These are phyloP conservation scores for Saccharomycopsis oosterbeekiorum DNA, from an alignment of 805 yeast genomes.

Conservation along the genomic window DNA sequence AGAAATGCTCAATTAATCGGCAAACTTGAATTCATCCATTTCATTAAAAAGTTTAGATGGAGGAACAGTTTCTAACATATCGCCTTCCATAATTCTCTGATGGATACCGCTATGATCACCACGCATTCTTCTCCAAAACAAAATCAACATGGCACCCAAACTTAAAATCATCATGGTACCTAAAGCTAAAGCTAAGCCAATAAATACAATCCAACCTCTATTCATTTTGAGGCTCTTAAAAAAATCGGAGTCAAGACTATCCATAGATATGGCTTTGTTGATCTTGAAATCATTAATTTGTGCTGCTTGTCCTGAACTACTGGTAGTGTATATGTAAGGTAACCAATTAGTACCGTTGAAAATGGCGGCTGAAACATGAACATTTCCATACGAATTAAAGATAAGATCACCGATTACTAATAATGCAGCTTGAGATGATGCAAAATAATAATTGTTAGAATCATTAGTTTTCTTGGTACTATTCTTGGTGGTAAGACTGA, in stretches of 20 bases:
- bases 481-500: conserved; percentile 23
- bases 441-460: conserved; percentile 27
- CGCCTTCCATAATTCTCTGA: conserved; percentile 50
- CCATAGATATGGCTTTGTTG: conserved; percentile 30
- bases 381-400: conserved; percentile 42
- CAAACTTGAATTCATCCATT: conserved; percentile 18
- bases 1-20: not conserved
- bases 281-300: conserved; percentile 26
- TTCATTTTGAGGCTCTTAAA: conserved; percentile 23
- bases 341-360: conserved; percentile 60
- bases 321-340: conserved; percentile 46
- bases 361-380: conserved; percentile 41
- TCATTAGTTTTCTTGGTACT: conserved; percentile 14
- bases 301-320: conserved; percentile 22
- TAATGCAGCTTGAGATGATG: conserved; percentile 34
- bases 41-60: conserved; percentile 41
- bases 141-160: conserved; percentile 28
- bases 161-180: conserved; percentile 37
- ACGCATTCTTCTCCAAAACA: conserved; percentile 28
- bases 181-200: conserved; percentile 58
- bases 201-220: conserved; percentile 58
- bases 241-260: conserved; percentile 13
- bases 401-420: conserved; percentile 49
- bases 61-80: conserved; percentile 53
- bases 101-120: conserved; percentile 35